Conservation (phyloP, 768 basidiomycete species). For the Termitomyces sp. region DNA sequence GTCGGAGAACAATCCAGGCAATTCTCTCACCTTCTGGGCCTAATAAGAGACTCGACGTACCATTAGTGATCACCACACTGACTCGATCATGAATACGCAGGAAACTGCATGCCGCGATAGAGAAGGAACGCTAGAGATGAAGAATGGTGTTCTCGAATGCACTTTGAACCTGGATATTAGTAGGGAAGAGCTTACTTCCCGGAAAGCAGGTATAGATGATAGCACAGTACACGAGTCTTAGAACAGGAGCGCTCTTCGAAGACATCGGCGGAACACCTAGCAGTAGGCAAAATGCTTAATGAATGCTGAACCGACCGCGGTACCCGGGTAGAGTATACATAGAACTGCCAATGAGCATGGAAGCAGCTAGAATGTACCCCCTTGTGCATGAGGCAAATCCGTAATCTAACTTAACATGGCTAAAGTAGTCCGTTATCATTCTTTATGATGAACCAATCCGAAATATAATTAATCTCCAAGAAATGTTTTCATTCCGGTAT, state of each 20-base stretch:
- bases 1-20: background rate
- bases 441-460: background rate
- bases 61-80: background rate
- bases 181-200: background rate
- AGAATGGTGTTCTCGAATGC: conserved; percentile 3
- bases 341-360: background rate
- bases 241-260: background rate
- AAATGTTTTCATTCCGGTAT: background rate
- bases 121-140: conserved; percentile 4
- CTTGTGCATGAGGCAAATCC: no score
- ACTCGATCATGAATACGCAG: background rate
- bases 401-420: background rate
- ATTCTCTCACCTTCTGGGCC: background rate
- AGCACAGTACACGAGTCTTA: background rate
- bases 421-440: no score
- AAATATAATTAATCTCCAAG: background rate
- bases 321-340: background rate
- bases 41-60: background rate
- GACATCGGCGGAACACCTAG: background rate
- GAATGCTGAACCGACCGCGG: background rate
- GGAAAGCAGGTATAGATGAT: background rate
- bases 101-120: conserved; percentile 1
- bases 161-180: background rate
- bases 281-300: background rate
- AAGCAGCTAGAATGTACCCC: background rate